phyloP scores from a whole-genome alignment of 768 basidiomycete species.

The Leccinum longicurvipes region DNA sequence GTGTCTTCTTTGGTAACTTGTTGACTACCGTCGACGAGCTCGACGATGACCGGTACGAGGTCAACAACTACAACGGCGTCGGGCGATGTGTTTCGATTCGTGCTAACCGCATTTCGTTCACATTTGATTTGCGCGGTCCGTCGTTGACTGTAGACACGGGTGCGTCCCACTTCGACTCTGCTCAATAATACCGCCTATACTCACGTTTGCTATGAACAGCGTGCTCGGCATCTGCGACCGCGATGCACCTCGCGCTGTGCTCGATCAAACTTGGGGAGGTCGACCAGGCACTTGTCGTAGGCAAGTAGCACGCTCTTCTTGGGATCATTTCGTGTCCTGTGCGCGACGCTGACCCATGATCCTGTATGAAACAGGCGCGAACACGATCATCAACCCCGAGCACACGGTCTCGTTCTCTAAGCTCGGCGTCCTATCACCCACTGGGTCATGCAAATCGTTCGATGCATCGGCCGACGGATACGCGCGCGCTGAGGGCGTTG shows the following conservation, averaged over 20 bases:
- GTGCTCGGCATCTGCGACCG: constrained; percentile 45
- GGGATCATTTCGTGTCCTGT: no score
- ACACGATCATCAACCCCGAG: constrained; percentile 28
- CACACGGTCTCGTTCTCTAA: constrained; percentile 29
- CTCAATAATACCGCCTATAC: not conserved
- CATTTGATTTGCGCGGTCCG: constrained; percentile 40
- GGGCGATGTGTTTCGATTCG: constrained; percentile 31
- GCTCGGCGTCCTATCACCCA: constrained; percentile 34
- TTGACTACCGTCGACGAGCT: constrained; percentile 28
- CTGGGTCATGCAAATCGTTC: constrained; percentile 32
- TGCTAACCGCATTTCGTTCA: constrained; percentile 33
- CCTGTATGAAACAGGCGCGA: constrained; percentile 18
- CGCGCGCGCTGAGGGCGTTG: constrained; percentile 27
- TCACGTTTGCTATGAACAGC: constrained; percentile 15
- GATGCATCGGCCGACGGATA: constrained; percentile 33
- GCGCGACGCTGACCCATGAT: not conserved
- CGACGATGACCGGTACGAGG: constrained; percentile 27
- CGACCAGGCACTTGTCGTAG: constrained; percentile 43
- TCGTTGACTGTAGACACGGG: constrained; percentile 44
- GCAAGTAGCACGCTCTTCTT: constrained; percentile 7
- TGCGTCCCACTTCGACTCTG: not conserved
- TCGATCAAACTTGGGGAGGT: constrained; percentile 43
- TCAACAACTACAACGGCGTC: constrained; percentile 27
- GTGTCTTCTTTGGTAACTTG: constrained; percentile 38
- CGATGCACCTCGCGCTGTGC: constrained; percentile 47